Evolutionary conservation across 2,329 filamentous ascomycete genomes (phyloP), one percentile per base, ranked within the genome.

Genomic region (Alternaria angustiovoidea): DNA sequence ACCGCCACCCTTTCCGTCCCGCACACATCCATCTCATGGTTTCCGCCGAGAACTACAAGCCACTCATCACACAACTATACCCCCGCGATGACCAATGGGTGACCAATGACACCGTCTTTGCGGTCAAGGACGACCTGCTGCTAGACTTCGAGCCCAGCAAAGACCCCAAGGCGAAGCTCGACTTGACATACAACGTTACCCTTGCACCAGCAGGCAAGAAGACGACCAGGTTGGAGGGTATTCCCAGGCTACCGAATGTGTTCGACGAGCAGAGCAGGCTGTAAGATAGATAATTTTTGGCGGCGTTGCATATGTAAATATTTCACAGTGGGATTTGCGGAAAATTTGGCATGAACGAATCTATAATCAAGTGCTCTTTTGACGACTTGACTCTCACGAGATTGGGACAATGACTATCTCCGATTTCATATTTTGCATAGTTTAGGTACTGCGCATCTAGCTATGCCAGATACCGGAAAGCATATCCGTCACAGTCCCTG

Each of bases 181-280:
- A 89, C 75, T 75, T 91, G 54, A 82, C 84, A 69, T 89, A 89
- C 75, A 84, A 91, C 69, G 85, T 91, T 61, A 81, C 76, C 24
- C 80, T 89, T 63, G 83, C 84, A 16, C 82, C 83, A 18, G 69
- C 69, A 36, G 73, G 71, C 41, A 68, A 67, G 44, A 73, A 75
- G 65, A 74, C 70, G 3, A 70, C 65, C 3, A 66, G 72, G 51
- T 62, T 76, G 49, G 71, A 76, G 24, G 73, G 73, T 22, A 75
- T 76, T 34, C 71, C 73, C 11, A 63, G 72, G 36, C 65, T 77
- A 57, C 75, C 74, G 18, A 72, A 67, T 22, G 67, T 68, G 0
- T 70, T 68, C 9, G 69, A 70, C n/a, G 67, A 70, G 61, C 51
- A 59, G 59, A 67, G 61, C 62, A 53, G 69, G 48, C 52, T 75